phyloP scores from a whole-genome alignment of 2,329 filamentous ascomycete genomes.

The Nectriaceae sp. region DNA sequence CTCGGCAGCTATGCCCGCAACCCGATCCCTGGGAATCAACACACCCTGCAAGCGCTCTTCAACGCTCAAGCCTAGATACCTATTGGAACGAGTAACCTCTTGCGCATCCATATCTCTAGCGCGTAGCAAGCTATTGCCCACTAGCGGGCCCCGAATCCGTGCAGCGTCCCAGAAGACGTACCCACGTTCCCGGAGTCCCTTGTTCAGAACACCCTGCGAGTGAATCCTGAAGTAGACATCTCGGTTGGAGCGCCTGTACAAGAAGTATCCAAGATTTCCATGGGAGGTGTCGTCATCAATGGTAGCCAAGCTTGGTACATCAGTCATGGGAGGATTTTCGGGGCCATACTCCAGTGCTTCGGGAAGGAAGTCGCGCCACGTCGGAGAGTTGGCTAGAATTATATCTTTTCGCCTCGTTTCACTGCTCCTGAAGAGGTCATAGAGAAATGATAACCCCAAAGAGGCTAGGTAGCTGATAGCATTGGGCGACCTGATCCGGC shows the following conservation, averaged over 20 bases:
- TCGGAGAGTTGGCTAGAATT: neutral
- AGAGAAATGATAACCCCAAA: neutral
- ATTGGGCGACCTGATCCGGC: neutral
- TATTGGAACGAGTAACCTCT: neutral
- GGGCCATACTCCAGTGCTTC: neutral
- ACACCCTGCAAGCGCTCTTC: neutral
- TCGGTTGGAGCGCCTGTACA: neutral
- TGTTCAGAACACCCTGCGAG: neutral
- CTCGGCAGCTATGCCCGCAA: neutral
- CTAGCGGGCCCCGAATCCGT: neutral
- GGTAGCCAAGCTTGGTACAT: neutral
- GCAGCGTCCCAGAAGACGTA: neutral
- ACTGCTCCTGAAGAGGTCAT: neutral
- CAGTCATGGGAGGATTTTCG: neutral
- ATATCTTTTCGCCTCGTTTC: neutral
- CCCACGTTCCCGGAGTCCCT: neutral
- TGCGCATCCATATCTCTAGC: neutral
- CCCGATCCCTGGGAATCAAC: neutral
- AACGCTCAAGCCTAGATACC: neutral
- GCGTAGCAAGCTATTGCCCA: neutral
- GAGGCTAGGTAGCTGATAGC: neutral
- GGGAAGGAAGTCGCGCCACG: neutral
- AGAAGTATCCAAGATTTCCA: neutral
- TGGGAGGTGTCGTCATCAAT: neutral
- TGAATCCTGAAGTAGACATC: neutral